Evolutionary conservation across 1,284 basidiomycete genomes (phyloP).

Genomic region (Mrakiaceae sp.): DNA sequence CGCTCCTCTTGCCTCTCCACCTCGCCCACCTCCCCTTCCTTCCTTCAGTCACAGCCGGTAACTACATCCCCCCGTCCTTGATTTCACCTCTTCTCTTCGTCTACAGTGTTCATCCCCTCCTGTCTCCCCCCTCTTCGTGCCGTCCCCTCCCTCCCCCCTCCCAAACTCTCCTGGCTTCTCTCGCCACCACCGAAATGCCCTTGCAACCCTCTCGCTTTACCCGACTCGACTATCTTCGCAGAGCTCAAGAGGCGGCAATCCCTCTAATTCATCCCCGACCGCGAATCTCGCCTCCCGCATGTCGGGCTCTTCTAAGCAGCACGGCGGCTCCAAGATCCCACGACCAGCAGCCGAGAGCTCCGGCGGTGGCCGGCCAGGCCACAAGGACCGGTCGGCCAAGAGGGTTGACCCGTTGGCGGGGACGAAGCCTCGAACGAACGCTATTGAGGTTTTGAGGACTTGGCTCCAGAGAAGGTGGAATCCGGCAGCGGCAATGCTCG

Average conservation of each 20-base stretch:
- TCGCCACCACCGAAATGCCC: background rate
- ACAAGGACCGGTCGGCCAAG: background rate
- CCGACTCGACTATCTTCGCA: background rate
- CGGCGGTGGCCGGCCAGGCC: background rate
- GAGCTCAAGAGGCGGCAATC: background rate
- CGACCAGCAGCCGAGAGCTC: no score
- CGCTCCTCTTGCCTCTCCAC: background rate
- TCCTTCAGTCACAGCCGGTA: slow-evolving; percentile 1
- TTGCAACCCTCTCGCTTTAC: background rate
- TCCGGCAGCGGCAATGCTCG: slow-evolving; percentile 8
- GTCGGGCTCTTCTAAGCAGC: no score
- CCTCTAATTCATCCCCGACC: background rate
- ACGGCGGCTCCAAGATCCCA: no score
- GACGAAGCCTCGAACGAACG: slow-evolving; percentile 5
- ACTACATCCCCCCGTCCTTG: background rate
- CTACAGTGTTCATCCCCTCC: slow-evolving; percentile 4
- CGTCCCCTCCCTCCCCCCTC: background rate
- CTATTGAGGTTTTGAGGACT: slow-evolving; percentile 6
- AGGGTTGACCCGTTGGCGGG: slow-evolving; percentile 13
- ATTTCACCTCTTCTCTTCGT: background rate
- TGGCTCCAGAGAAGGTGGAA: slow-evolving; percentile 11
- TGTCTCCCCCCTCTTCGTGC: background rate
- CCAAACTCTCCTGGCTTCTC: background rate
- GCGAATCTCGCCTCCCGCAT: no score
- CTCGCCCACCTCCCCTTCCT: background rate